Conservation (phyloP, 2,329 filamentous ascomycete genomes). For the Hymenotorrendiella dingleyae region DNA sequence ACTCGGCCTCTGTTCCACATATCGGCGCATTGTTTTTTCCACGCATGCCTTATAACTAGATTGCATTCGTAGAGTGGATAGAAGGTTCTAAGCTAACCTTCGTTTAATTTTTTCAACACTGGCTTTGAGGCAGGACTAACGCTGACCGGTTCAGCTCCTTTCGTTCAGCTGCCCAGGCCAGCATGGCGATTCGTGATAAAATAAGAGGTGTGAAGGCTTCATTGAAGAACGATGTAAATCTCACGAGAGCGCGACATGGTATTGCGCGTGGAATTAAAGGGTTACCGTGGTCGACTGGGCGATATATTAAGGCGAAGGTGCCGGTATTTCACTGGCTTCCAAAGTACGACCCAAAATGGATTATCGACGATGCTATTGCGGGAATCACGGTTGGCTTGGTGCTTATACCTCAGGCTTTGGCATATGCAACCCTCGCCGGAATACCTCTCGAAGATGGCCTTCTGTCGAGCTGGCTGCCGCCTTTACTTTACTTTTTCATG, state of each 20-base stretch:
- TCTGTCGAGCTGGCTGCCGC: conserved; percentile 54
- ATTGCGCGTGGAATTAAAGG: not conserved
- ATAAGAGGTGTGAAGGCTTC: not conserved
- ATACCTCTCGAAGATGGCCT: conserved; percentile 56
- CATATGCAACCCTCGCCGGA: conserved; percentile 56
- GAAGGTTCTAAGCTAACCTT: no score
- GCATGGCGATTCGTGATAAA: not conserved
- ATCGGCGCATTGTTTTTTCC: not conserved
- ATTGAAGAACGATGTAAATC: conserved; percentile 3
- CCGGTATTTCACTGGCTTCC: conserved; percentile 60
- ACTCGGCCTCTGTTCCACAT: not conserved
- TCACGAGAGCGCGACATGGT: not conserved
- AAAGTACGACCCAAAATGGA: conserved; percentile 54
- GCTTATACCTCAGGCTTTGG: conserved; percentile 56
- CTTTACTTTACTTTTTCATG: conserved; percentile 52
- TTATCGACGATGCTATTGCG: conserved; percentile 55
- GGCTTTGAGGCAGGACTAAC: no score
- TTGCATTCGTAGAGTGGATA: no score
- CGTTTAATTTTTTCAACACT: no score
- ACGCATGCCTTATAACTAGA: not conserved
- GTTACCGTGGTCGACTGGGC: conserved; percentile 45
- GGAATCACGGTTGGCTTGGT: conserved; percentile 55
- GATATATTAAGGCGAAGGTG: conserved; percentile 55
- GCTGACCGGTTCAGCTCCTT: no score
- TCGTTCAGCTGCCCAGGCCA: not conserved